Conservation (phyloP, 2,329 filamentous ascomycete genomes). For the Aureobasidium musti region DNA sequence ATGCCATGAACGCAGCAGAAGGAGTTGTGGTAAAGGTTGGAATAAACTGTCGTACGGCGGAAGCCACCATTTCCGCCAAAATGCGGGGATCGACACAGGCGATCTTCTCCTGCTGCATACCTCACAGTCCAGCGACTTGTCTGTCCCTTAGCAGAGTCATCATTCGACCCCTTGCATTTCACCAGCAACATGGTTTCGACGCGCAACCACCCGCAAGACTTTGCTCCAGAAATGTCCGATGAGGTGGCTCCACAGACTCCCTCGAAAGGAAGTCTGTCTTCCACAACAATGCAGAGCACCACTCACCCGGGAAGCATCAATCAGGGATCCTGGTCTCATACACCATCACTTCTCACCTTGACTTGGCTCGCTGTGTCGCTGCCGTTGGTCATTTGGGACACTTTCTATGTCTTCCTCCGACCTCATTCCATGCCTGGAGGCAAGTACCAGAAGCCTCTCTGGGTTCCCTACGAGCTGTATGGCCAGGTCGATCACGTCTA, state of each 20-base stretch:
- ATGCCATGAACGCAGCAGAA: background rate
- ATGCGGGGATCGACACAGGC: conserved; percentile 15
- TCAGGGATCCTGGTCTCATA: conserved; percentile 57
- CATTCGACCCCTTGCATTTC: background rate
- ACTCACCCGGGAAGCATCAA: background rate
- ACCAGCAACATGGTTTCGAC: conserved; percentile 56
- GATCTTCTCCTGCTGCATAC: background rate
- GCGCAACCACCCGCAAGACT: conserved; percentile 56
- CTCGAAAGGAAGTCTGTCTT: conserved; percentile 22
- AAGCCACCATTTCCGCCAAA: background rate
- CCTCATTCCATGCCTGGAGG: conserved; percentile 83
- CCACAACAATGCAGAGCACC: background rate
- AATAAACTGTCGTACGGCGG: background rate
- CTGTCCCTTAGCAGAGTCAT: background rate
- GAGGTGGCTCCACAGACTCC: conserved; percentile 35
- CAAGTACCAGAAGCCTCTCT: conserved; percentile 69
- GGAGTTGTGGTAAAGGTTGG: background rate
- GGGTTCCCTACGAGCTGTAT: conserved; percentile 77
- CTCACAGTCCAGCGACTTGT: background rate
- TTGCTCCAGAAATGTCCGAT: conserved; percentile 50
- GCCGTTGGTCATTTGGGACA: conserved; percentile 79
- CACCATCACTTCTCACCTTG: conserved; percentile 60
- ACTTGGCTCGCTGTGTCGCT: conserved; percentile 74
- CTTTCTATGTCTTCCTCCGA: conserved; percentile 72
- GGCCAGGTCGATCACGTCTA: conserved; percentile 79